Base-by-base conservation (phyloP, 108 stramenopile genomes). In the Pseudonitzschia multistriata region DNA sequence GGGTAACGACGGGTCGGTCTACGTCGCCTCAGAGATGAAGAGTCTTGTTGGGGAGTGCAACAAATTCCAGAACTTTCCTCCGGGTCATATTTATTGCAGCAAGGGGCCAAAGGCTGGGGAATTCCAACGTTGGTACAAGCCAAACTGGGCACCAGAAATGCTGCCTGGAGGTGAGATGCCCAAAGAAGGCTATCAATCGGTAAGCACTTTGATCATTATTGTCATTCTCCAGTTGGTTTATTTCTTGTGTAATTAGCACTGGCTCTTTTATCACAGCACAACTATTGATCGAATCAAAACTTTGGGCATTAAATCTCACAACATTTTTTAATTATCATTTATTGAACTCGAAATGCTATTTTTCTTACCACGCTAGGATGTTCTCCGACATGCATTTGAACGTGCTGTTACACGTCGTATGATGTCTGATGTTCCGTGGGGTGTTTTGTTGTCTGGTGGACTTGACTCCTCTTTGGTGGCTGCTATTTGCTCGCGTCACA, bases 371-470 rank as follows among this genome's bases (percentile, higher is more conserved):
- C 31, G 34, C 0, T 36, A 85, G 85, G 93, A 91, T 74, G 75
- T 82, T 59, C 80, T 97, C 3, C 88, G 96, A 24, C 85, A 89
- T 31, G 80, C 94, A 35, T 98, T 99, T 82, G 95, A 95, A 73
- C 85, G 88, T 52, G 87, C 98, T 45, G 97, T 99, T 59, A 84
- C 80, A 25, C 82, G 95, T 52, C 92, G 97, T 60, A 97, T 98
- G 96, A 99, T 99, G 98, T 92, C 94, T 49, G 98, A 99, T 80
- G 97, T 97, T n/a, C 97, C 96, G 33, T 98, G 96, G 96, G 98
- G 98, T 47, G 96, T 99, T 42, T 91, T 99, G 59, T 88, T 99
- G 49, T 92, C 90, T 8, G 98, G 98, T 42, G 98, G 98, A 30
- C 85, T 99, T 39, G 98, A 99, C 77, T 97, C 96, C 22, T 96